These are phyloP conservation scores for Mesotaenium endlicherianum DNA, from an alignment of 139 green algal genomes.

Conservation along the genomic window DNA sequence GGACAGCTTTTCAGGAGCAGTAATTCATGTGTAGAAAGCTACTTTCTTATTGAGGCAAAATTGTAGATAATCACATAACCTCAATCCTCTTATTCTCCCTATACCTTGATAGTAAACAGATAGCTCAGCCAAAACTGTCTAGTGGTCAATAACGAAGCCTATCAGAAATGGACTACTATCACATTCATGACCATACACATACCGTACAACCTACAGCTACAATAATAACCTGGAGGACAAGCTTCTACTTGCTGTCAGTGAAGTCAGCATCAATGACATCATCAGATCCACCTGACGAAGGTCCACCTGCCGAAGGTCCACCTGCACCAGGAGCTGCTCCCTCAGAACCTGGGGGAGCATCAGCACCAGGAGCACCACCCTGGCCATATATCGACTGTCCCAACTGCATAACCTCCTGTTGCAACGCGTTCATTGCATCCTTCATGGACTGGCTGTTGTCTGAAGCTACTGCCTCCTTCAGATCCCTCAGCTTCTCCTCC, in stretches of 20 bases:
- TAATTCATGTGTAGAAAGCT: too few species aligned
- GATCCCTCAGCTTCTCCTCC: slow-evolving; percentile 73
- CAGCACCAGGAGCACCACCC: slow-evolving; percentile 23
- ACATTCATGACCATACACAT: too few species aligned
- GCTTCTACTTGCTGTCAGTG: slow-evolving; percentile 69
- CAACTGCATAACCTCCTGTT: slow-evolving; percentile 84
- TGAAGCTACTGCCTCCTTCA: slow-evolving; percentile 70
- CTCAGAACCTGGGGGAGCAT: slow-evolving; percentile 31
- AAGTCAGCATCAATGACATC: slow-evolving; percentile 97
- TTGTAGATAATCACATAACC: too few species aligned
- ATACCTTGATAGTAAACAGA: too few species aligned
- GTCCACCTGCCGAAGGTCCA: slow-evolving; percentile 47
- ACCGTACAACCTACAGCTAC: too few species aligned
- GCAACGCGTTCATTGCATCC: slow-evolving; percentile 78
- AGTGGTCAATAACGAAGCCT: too few species aligned
- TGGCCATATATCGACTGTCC: slow-evolving; percentile 85
- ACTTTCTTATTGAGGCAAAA: too few species aligned
- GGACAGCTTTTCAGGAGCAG: too few species aligned
- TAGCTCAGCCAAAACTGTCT: too few species aligned
- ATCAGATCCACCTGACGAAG: slow-evolving; percentile 63
- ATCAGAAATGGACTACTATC: too few species aligned
- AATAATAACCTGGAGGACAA: too few species aligned
- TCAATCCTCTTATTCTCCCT: too few species aligned
- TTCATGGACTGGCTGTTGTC: slow-evolving; percentile 86
- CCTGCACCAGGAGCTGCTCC: slow-evolving; percentile 14